phyloP scores from a whole-genome alignment of 1,139 yeast species.

The Petasospora rhodanensis region DNA sequence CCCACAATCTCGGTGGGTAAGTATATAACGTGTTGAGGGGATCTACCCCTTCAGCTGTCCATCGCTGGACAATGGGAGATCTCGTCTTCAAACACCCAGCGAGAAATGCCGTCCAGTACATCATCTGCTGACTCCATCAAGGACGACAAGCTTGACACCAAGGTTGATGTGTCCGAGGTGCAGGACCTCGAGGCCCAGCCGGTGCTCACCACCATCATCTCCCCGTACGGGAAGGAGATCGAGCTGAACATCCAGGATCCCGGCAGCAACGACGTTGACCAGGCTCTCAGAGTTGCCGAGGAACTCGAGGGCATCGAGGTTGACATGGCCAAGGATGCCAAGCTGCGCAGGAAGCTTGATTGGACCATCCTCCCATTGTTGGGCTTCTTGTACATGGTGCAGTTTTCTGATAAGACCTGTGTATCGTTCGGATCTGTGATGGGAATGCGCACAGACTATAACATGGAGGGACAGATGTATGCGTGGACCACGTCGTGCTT shows the following conservation, averaged over 20 bases:
- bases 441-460: conserved; percentile 37
- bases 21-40: too few species aligned
- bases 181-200: too few species aligned
- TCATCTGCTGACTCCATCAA: too few species aligned
- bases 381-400: conserved; percentile 34
- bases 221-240: conserved; percentile 10
- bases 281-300: conserved; percentile 7
- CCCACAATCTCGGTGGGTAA: too few species aligned
- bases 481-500: conserved; percentile 27
- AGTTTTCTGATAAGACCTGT: conserved; percentile 41
- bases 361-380: conserved; percentile 9
- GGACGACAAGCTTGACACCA: too few species aligned
- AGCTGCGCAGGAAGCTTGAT: conserved; percentile 9
- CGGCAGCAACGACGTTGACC: conserved; percentile 5
- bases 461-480: conserved; percentile 11
- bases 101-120: too few species aligned
- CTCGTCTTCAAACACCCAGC: too few species aligned
- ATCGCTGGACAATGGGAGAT: too few species aligned
- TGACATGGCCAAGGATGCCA: conserved; percentile 7
- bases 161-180: too few species aligned
- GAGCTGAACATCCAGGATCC: conserved; percentile 4
- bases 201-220: too few species aligned
- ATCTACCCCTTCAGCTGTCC: too few species aligned
- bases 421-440: conserved; percentile 46
- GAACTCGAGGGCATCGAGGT: conserved; percentile 5